These are phyloP conservation scores for Boletus speciosus DNA, from an alignment of 768 basidiomycete species.

Conservation along the genomic window DNA sequence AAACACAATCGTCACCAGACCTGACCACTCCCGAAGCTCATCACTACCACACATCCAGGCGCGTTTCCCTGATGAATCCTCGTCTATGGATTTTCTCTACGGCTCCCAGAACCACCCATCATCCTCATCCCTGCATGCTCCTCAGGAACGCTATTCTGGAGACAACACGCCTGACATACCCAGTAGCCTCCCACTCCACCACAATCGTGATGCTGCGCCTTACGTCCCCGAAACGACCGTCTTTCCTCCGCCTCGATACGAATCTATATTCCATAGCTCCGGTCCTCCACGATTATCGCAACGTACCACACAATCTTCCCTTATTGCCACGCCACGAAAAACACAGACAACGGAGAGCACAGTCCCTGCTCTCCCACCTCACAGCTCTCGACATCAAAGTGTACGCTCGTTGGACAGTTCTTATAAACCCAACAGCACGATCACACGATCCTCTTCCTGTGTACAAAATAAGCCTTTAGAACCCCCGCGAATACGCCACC, in stretches of 20 bases:
- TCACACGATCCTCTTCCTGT: constrained; percentile 5
- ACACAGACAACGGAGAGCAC: constrained; percentile 1
- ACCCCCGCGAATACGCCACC: constrained; percentile 31
- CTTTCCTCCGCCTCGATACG: constrained; percentile 23
- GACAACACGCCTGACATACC: constrained; percentile 8
- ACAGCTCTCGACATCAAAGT: constrained; percentile 6
- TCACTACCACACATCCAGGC: constrained; percentile 9
- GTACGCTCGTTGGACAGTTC: constrained; percentile 9
- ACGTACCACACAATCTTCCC: constrained; percentile 4
- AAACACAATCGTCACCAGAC: background rate
- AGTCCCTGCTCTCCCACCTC: background rate
- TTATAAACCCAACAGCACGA: background rate
- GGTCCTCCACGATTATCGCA: constrained; percentile 8
- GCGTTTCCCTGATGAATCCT: background rate
- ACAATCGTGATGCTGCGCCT: constrained; percentile 9
- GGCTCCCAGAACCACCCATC: constrained; percentile 1
- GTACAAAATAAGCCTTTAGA: constrained; percentile 9
- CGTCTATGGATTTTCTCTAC: background rate
- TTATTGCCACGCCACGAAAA: background rate
- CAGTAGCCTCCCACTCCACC: constrained; percentile 5
- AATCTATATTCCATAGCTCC: constrained; percentile 10
- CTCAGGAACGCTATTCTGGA: constrained; percentile 13
- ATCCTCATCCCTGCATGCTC: constrained; percentile 6
- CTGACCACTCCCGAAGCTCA: constrained; percentile 11
- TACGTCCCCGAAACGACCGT: constrained; percentile 14